A percentile compares a stretch with the other conserved stretches of the same genome.
Conservation (phyloP, 345 rosid genomes). For the Acer campestre region DNA sequence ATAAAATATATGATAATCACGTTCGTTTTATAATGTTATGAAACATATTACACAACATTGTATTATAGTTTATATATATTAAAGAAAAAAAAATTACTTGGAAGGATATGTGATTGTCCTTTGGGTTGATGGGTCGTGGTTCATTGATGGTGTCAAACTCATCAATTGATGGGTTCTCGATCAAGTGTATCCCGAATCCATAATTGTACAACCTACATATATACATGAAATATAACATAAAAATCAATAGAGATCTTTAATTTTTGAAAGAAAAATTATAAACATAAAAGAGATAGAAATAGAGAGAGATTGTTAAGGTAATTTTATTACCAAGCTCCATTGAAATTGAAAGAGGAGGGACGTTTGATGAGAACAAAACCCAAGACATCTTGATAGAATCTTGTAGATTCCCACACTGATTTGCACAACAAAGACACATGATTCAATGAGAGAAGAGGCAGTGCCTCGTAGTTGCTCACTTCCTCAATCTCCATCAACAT, state of each 20-base stretch:
- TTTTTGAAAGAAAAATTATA: not conserved
- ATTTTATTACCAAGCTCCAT: conserved; percentile 51
- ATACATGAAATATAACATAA: conserved; percentile 21
- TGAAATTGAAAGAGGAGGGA: conserved; percentile 68
- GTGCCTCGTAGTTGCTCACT: conserved; percentile 34
- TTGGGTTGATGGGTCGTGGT: conserved; percentile 53
- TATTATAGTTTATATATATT: no score
- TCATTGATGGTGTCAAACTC: conserved; percentile 40
- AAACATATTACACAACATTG: no score
- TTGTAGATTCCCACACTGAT: conserved; percentile 46
- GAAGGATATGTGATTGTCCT: conserved; percentile 64
- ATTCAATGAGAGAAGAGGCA: conserved; percentile 56
- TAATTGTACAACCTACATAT: conserved; percentile 58
- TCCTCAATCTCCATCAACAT: conserved; percentile 33
- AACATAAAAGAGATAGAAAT: not conserved
- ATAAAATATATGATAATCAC: no score
- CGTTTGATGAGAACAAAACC: conserved; percentile 60
- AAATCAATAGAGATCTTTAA: not conserved
- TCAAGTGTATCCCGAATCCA: conserved; percentile 62
- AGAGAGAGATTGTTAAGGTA: not conserved
- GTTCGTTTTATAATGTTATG: no score
- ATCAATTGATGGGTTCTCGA: conserved; percentile 50
- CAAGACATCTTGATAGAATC: conserved; percentile 53
- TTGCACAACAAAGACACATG: conserved; percentile 54
- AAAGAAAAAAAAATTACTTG: conserved; percentile 30